Percentiles rank a stretch among this genome's conserved stretches.
phyloP scores from a whole-genome alignment of 441 rosid species.

The Erodium trifolium region DNA sequence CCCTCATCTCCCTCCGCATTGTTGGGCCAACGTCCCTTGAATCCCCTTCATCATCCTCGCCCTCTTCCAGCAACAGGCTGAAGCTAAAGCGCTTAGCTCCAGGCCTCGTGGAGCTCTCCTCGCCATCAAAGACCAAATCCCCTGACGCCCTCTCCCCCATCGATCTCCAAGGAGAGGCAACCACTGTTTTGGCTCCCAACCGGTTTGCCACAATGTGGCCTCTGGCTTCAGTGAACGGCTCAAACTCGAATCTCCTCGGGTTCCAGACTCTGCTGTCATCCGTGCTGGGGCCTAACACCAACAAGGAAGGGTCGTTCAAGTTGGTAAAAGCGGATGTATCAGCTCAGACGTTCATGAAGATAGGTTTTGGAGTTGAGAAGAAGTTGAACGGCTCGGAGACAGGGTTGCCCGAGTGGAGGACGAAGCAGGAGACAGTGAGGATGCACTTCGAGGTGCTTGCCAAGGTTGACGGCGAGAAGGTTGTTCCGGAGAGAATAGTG shows the following conservation, averaged over 20 bases:
- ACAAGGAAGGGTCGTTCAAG: conserved; percentile 60
- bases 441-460: conserved; percentile 88
- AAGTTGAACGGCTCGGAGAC: conserved; percentile 34
- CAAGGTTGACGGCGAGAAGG: conserved; percentile 67
- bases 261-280: conserved; percentile 65
- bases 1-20: conserved; percentile 70
- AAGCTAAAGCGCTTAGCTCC: conserved; percentile 90
- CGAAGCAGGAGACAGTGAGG: conserved; percentile 54
- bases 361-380: conserved; percentile 74
- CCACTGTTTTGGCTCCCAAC: conserved; percentile 53
- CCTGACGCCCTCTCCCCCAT: conserved; percentile 20
- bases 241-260: conserved; percentile 57
- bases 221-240: conserved; percentile 63
- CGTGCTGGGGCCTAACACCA: conserved; percentile 65
- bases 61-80: conserved; percentile 44
- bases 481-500: conserved; percentile 65
- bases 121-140: conserved; percentile 32
- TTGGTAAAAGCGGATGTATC: conserved; percentile 68
- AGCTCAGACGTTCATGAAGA: conserved; percentile 73
- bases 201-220: conserved; percentile 89
- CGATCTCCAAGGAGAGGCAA: conserved; percentile 27
- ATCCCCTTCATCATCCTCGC: conserved; percentile 35
- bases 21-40: conserved; percentile 78
- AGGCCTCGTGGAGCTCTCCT: conserved; percentile 76
- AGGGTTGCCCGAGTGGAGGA: conserved; percentile 53